Evolutionary conservation across 805 yeast species (phyloP), one percentile per base, ranked within the genome.

Genomic region (Osmozyma mogii): DNA sequence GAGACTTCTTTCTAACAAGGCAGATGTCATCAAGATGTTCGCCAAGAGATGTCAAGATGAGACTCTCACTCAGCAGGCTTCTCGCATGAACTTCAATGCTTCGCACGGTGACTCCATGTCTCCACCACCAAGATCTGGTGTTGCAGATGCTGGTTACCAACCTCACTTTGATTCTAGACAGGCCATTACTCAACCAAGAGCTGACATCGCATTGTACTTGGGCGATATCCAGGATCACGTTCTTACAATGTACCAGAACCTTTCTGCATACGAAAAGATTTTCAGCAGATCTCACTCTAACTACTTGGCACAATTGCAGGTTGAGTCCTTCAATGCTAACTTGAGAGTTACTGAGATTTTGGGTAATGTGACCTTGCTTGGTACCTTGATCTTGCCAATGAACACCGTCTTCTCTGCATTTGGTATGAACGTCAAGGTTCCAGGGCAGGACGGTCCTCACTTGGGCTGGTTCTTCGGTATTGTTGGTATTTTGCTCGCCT

Each of bases 391-490:
- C 4, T 20, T 20, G 12, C 30, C 30, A 9, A 5, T 28, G 4
- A 28, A 22, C 9, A 11, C 22, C 9, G 9, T 28, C 15, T 22
- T 25, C 12, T 24, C 25, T n/a, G 12, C 22, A 12, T 28, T 28
- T 15, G 30, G 30, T 5, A 28, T 28, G 30, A 28, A 28, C 17
- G 30, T 28, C 6, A 6, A 9, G 9, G 13, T 28, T 8, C 30
- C 30, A 9, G 30, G 30, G 4, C 10, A 16, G 22, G 12, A 11
- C 11, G 6, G 12, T 4, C 9, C 5, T 4, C 4, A 28, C 15
- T 28, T n/a, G n/a, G 21, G 9, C 21, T 42, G 46, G 56, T 84
- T 73, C 50, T 75, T 72, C 50, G 83, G 84, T 24, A 75, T 79
- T 35, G 47, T 78, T 5, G 83, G 47, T n/a, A 43, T 42, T 18